These are phyloP conservation scores for Pichia sporocuriosa DNA, from an alignment of 805 yeast species.

Conservation along the genomic window DNA sequence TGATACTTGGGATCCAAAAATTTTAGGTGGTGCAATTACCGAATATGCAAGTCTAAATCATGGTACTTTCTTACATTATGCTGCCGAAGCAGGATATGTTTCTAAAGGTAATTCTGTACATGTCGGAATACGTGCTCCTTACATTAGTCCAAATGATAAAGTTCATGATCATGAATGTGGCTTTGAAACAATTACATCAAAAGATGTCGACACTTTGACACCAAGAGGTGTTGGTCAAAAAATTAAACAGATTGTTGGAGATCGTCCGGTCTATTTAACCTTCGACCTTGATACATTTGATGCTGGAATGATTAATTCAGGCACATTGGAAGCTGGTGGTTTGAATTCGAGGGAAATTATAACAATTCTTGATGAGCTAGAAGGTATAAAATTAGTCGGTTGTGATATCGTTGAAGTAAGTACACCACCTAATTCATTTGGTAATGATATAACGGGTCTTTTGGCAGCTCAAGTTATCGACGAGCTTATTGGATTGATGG, in stretches of 20 bases:
- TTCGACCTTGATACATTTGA: slow-evolving; percentile 61
- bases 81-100: slow-evolving; percentile 59
- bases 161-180: slow-evolving; percentile 47
- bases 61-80: slow-evolving; percentile 66
- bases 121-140: slow-evolving; percentile 63
- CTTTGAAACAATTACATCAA: slow-evolving; percentile 38
- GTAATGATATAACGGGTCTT: slow-evolving; percentile 53
- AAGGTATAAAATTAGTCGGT: slow-evolving; percentile 57
- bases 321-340: slow-evolving; percentile 75
- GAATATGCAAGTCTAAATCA: slow-evolving; percentile 52
- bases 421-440: slow-evolving; percentile 56
- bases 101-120: slow-evolving; percentile 44
- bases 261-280: slow-evolving; percentile 37
- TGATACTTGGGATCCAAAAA: slow-evolving; percentile 64
- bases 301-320: slow-evolving; percentile 73
- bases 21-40: slow-evolving; percentile 56
- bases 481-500: slow-evolving; percentile 40
- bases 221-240: slow-evolving; percentile 29
- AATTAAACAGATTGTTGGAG: slow-evolving; percentile 32
- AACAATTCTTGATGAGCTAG: slow-evolving; percentile 50
- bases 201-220: slow-evolving; percentile 40
- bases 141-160: slow-evolving; percentile 29
- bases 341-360: slow-evolving; percentile 61
- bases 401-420: slow-evolving; percentile 70
- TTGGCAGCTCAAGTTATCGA: slow-evolving; percentile 62